Evolutionary conservation across 2,329 filamentous ascomycete genomes (phyloP).

Genomic region (Lasiodiplodia sp.): DNA sequence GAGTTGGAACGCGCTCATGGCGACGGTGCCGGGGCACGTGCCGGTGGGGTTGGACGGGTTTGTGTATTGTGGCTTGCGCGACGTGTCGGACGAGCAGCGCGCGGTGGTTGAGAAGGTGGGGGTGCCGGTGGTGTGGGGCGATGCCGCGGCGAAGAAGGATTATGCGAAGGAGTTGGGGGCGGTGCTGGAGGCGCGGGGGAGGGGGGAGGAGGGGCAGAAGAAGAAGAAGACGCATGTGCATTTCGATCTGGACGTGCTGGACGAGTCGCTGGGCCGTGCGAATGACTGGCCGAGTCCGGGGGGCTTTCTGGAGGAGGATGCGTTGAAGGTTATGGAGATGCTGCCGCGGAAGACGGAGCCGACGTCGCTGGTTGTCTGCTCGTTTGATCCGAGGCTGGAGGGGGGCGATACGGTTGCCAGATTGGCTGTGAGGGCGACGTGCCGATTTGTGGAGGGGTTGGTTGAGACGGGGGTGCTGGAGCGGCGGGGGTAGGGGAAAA

Average conservation of each 20-base stretch:
- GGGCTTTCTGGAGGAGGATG: slow-evolving; percentile 38
- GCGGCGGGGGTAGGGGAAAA: background rate
- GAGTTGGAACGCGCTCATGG: slow-evolving; percentile 42
- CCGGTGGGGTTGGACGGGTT: slow-evolving; percentile 32
- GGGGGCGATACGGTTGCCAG: slow-evolving; percentile 33
- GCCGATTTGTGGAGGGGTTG: slow-evolving; percentile 17
- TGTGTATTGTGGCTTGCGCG: slow-evolving; percentile 40
- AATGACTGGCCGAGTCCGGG: slow-evolving; percentile 48
- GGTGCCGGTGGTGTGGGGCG: slow-evolving; percentile 33
- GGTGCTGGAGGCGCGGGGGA: background rate
- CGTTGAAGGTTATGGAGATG: slow-evolving; percentile 31
- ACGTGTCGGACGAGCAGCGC: slow-evolving; percentile 41
- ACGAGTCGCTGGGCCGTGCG: slow-evolving; percentile 44
- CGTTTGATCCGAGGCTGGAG: slow-evolving; percentile 32
- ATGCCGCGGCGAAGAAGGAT: slow-evolving; percentile 18
- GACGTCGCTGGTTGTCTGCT: slow-evolving; percentile 32
- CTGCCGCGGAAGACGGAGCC: slow-evolving; percentile 30
- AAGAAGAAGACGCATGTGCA: slow-evolving; percentile 41
- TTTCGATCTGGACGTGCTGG: slow-evolving; percentile 47
- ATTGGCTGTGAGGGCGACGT: slow-evolving; percentile 30
- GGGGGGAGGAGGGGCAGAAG: background rate
- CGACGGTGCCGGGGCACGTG: slow-evolving; percentile 42
- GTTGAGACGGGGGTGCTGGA: background rate
- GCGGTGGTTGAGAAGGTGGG: slow-evolving; percentile 42
- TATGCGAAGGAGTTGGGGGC: slow-evolving; percentile 26